A percentile compares a stretch with the other conserved stretches of the same genome.
phyloP scores from a whole-genome alignment of 352 stramenopile genomes.

The Globisporangium iwayamae region DNA sequence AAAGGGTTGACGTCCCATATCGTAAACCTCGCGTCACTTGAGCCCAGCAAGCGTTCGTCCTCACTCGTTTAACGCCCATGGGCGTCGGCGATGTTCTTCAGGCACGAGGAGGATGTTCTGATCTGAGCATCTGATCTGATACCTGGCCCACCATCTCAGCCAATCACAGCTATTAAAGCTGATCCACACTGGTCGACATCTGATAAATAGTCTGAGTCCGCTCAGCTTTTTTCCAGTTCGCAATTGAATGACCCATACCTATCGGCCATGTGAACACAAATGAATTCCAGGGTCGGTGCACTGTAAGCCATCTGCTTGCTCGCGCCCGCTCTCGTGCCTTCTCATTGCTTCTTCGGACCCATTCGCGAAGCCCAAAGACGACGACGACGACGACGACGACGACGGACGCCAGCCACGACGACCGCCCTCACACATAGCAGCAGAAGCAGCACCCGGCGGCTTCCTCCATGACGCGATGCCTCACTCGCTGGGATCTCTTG shows the following conservation, averaged over 20 bases:
- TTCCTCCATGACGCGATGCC: constrained; percentile 4
- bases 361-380: neutral
- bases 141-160: neutral
- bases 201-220: neutral
- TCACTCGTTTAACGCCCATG: neutral
- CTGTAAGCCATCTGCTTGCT: neutral
- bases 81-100: neutral
- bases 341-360: constrained; percentile 7
- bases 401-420: neutral
- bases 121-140: neutral
- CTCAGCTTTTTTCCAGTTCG: no score
- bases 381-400: neutral
- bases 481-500: neutral
- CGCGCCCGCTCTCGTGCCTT: neutral
- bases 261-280: constrained; percentile 9
- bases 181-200: neutral
- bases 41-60: no score
- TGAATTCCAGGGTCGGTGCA: constrained; percentile 1
- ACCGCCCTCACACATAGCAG: neutral
- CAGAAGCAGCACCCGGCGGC: neutral
- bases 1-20: no score
- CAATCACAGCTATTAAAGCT: neutral
- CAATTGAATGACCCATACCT: neutral
- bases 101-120: neutral
- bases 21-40: no score